Conservation (phyloP, 106 monocot genomes). For the Xerophyta viscosa region DNA sequence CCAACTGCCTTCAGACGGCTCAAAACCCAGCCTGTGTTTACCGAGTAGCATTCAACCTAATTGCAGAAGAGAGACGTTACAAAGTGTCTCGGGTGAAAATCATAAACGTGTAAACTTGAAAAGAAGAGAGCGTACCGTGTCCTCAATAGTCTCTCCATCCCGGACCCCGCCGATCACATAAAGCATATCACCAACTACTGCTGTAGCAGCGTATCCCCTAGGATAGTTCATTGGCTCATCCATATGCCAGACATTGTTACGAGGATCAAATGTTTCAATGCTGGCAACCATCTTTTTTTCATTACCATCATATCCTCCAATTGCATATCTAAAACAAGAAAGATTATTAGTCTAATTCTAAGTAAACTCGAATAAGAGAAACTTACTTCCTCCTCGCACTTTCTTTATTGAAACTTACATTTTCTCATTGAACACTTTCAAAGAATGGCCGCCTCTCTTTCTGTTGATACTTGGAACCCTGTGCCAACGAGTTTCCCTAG, state of each 20-base stretch:
- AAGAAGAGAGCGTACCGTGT: conserved; percentile 60
- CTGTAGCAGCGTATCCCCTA: conserved; percentile 51
- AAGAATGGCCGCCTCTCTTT: conserved; percentile 48
- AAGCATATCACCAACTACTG: conserved; percentile 30
- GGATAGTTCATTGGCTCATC: conserved; percentile 36
- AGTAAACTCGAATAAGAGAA: no score
- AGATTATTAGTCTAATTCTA: no score
- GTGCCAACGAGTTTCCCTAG: conserved; percentile 48
- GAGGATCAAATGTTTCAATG: conserved; percentile 68
- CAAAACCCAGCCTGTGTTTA: conserved; percentile 36
- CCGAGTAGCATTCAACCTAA: conserved; percentile 74
- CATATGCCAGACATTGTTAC: conserved; percentile 36
- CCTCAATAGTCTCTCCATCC: conserved; percentile 10
- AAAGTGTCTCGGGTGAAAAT: no score
- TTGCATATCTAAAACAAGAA: conserved; percentile 36
- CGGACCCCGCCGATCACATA: conserved; percentile 50
- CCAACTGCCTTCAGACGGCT: conserved; percentile 25
- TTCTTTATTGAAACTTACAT: conserved; percentile 31
- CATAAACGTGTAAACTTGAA: no score
- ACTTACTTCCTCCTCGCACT: neutral
- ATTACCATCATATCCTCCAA: conserved; percentile 56
- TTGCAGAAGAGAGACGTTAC: no score
- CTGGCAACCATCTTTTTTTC: conserved; percentile 48
- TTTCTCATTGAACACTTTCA: conserved; percentile 49
- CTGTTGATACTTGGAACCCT: conserved; percentile 50